Conservation (phyloP, 805 yeast species). For the Lachancea cidri region DNA sequence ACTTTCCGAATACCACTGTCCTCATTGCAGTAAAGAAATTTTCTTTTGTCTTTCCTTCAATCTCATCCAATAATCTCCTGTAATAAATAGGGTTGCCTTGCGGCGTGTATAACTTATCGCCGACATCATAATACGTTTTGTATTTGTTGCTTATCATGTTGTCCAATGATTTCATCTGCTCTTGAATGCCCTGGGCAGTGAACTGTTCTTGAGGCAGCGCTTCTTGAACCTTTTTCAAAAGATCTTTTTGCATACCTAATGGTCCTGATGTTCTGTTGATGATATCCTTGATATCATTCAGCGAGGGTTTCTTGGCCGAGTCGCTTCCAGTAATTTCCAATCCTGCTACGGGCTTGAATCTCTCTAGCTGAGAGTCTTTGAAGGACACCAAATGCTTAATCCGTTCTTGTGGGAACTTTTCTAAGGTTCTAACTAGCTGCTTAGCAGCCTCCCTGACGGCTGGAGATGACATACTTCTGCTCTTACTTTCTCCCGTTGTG, state of each 20-base stretch:
- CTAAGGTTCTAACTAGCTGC: slow-evolving; percentile 52
- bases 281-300: slow-evolving; percentile 38
- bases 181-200: slow-evolving; percentile 42
- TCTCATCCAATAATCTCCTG: slow-evolving; percentile 60
- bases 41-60: slow-evolving; percentile 68
- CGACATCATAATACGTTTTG: slow-evolving; percentile 56
- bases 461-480: slow-evolving; percentile 13
- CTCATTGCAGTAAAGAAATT: slow-evolving; percentile 58
- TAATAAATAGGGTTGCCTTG: slow-evolving; percentile 82
- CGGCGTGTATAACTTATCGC: slow-evolving; percentile 67
- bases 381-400: slow-evolving; percentile 65
- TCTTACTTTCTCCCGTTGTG: too few relatives aligned
- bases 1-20: slow-evolving; percentile 73
- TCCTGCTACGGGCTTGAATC: slow-evolving; percentile 50
- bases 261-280: slow-evolving; percentile 34
- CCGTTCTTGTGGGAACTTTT: slow-evolving; percentile 63
- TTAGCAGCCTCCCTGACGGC: slow-evolving; percentile 47
- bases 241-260: slow-evolving; percentile 43
- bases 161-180: slow-evolving; percentile 55
- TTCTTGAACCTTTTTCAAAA: slow-evolving; percentile 39
- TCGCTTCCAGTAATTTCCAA: slow-evolving; percentile 37
- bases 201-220: slow-evolving; percentile 45
- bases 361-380: slow-evolving; percentile 57
- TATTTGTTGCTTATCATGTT: slow-evolving; percentile 57
- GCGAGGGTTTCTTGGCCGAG: slow-evolving; percentile 35